Base-by-base conservation (phyloP, 257 asterid genomes). In the Echium plantagineum region DNA sequence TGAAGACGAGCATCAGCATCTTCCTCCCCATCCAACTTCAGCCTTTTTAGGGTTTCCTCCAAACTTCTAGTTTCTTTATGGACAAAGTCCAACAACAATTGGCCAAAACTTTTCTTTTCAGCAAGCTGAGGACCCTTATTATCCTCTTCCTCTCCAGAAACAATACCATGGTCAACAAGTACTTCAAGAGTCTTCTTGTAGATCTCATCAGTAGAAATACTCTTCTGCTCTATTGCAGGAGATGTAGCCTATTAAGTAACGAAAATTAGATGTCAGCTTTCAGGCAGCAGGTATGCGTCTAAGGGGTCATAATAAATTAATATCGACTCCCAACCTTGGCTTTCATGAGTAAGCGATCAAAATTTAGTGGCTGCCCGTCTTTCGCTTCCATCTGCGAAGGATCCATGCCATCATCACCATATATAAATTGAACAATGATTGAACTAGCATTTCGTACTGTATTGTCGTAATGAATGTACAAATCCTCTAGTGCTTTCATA, bases 321-420 rank as follows among this genome's bases (percentile, higher is more conserved):
- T 21, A 62, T 22, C 35, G 68, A 64, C 61, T 52, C 54, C 54
- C 47, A 60, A 87, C 98, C 98, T 91, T 88, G 71, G 82, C 80
- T 79, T 85, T 91, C 96, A 85, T 82, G 60, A 85, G 82, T 77
- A 91, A 77, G 74, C 98, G 78, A 67, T 85, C 89, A 55, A 91
- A 88, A 73, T 88, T 85, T 55, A 91, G 65, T 4, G 98, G 96
- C 63, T 71, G 83, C 28, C 98, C 98, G 74, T 71, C 78, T 71
- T 79, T 84, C 66, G 77, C 98, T 78, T 91, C 98, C 98, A 91
- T 91, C 69, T 84, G 95, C 16, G 90, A 79, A 69, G 98, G 96
- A 76, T 91, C 98, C 98, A 91, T 79, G 69, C 94, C 95, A 78
- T 91, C 98, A 74, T 85, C 89, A 42, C 98, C 98, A 62, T 91